phyloP scores from a whole-genome alignment of 2,329 filamentous ascomycete species.

The Ophiosphaerella korrae region DNA sequence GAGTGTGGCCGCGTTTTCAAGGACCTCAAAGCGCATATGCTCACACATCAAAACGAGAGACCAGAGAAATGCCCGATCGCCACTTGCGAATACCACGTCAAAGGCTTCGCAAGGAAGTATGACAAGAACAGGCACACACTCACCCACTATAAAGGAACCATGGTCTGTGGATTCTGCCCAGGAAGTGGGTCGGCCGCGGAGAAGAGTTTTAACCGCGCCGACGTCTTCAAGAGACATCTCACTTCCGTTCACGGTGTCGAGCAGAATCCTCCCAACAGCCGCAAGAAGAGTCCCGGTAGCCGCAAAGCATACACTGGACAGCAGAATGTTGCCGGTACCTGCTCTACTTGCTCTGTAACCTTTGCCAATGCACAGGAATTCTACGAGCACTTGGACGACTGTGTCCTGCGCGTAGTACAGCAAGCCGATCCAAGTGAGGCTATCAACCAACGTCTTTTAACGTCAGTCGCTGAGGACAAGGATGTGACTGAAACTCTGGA shows the following conservation, averaged over 20 bases:
- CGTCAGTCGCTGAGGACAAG: slow-evolving; percentile 48
- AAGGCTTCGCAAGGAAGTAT: slow-evolving; percentile 93
- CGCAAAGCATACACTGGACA: slow-evolving; percentile 72
- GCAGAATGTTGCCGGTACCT: slow-evolving; percentile 78
- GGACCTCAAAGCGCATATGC: slow-evolving; percentile 90
- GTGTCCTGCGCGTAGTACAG: slow-evolving; percentile 65
- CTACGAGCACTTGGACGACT: slow-evolving; percentile 89
- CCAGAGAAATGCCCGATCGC: slow-evolving; percentile 94
- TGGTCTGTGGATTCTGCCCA: slow-evolving; percentile 95
- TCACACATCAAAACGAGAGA: slow-evolving; percentile 88
- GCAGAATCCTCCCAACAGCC: slow-evolving; percentile 88
- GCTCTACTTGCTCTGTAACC: slow-evolving; percentile 85
- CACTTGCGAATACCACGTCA: slow-evolving; percentile 88
- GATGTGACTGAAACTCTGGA: slow-evolving; percentile 48
- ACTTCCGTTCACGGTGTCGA: slow-evolving; percentile 91
- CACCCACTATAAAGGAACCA: slow-evolving; percentile 95
- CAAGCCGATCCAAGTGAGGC: slow-evolving; percentile 50
- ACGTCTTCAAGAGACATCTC: slow-evolving; percentile 93
- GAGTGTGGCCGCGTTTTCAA: slow-evolving; percentile 88
- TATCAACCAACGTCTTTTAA: slow-evolving; percentile 50
- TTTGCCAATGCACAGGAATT: slow-evolving; percentile 93
- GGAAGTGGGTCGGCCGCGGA: slow-evolving; percentile 86
- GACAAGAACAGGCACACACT: slow-evolving; percentile 95
- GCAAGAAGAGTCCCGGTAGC: slow-evolving; percentile 67
- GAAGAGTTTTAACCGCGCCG: slow-evolving; percentile 94